These are phyloP conservation scores for Fusarium kyushuense DNA, from an alignment of 2,329 filamentous ascomycete species.

Conservation along the genomic window DNA sequence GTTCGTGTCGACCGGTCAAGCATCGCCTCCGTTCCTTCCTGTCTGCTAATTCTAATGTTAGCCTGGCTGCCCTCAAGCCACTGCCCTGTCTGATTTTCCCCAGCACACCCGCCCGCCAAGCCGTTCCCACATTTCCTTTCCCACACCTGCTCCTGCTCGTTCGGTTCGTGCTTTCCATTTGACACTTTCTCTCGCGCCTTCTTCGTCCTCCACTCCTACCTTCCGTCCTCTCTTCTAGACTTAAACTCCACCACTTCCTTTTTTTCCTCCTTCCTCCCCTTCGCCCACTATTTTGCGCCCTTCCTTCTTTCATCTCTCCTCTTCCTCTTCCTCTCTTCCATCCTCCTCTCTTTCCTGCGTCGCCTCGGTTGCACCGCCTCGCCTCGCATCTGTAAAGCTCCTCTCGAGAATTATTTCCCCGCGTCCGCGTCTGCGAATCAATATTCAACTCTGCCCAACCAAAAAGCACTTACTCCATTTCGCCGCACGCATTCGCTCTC, in stretches of 20 bases:
- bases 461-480: conserved; percentile 26
- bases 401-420: conserved; percentile 15
- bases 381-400: conserved; percentile 12
- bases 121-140: conserved; percentile 26
- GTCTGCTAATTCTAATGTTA: conserved; percentile 4
- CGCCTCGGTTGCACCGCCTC: conserved; percentile 46
- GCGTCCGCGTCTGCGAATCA: conserved; percentile 43
- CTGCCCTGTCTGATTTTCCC: conserved; percentile 28
- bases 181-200: conserved; percentile 31
- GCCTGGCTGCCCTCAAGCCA: background rate
- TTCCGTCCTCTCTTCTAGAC: conserved; percentile 52
- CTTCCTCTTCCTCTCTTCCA: conserved; percentile 32
- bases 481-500: conserved; percentile 24
- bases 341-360: conserved; percentile 46
- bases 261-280: conserved; percentile 48
- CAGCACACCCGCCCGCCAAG: conserved; percentile 46
- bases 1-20: conserved; percentile 9
- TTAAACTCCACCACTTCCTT: conserved; percentile 51
- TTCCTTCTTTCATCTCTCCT: conserved; percentile 48
- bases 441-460: conserved; percentile 13
- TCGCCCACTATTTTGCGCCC: conserved; percentile 48
- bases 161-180: conserved; percentile 28
- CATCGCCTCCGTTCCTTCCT: conserved; percentile 43
- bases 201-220: conserved; percentile 36
- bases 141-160: conserved; percentile 19